Conservation (phyloP, 805 yeast genomes). For the Ogataea siamensis region DNA sequence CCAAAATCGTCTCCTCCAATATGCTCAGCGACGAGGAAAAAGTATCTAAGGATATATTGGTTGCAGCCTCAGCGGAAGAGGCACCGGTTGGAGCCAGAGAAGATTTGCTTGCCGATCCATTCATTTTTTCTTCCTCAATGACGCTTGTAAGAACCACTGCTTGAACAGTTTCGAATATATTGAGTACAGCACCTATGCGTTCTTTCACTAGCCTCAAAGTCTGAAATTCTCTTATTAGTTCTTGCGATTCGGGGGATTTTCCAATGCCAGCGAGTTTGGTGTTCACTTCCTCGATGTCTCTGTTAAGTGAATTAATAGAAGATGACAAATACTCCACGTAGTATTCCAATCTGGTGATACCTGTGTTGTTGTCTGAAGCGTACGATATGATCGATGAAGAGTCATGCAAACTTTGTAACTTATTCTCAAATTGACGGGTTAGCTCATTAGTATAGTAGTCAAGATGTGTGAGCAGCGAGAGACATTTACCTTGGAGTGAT, state of each 20-base stretch:
- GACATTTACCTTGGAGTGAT: constrained; percentile 46
- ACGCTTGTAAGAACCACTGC: constrained; percentile 37
- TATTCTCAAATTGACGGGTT: constrained; percentile 50
- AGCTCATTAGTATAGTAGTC: constrained; percentile 63
- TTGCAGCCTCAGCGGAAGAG: constrained; percentile 3
- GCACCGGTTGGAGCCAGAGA: constrained; percentile 17
- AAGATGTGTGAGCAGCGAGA: constrained; percentile 53
- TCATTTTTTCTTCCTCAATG: constrained; percentile 16
- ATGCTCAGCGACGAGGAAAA: constrained; percentile 41
- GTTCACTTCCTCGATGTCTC: constrained; percentile 40
- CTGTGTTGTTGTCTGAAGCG: constrained; percentile 26
- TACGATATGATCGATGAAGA: constrained; percentile 51
- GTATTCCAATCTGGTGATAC: constrained; percentile 61
- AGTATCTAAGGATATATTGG: constrained; percentile 25
- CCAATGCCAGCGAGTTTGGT: constrained; percentile 21
- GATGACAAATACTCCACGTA: constrained; percentile 60
- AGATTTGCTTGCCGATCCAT: not conserved
- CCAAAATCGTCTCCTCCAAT: constrained; percentile 44
- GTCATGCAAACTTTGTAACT: constrained; percentile 46
- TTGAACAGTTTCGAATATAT: constrained; percentile 44
- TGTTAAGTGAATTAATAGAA: constrained; percentile 54
- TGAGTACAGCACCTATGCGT: constrained; percentile 45
- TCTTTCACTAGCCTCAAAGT: constrained; percentile 44
- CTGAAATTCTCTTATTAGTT: constrained; percentile 38
- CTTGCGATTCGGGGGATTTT: constrained; percentile 11